Evolutionary conservation across 2,329 filamentous ascomycete genomes (phyloP).

Genomic region (Nemania serpens): DNA sequence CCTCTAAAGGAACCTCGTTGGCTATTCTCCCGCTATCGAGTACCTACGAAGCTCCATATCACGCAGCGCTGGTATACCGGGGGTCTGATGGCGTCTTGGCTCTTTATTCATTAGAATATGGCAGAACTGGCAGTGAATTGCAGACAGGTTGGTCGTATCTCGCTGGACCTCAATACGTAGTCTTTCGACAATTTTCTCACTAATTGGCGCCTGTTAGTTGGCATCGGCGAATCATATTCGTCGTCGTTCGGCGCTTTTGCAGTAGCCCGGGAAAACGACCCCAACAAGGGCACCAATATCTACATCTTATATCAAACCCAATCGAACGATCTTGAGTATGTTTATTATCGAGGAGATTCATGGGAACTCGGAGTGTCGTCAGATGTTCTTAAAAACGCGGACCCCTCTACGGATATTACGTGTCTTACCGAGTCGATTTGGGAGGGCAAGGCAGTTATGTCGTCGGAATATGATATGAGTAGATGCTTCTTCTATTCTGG

Average conservation of each 20-base stretch:
- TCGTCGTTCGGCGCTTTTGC: conserved; percentile 8
- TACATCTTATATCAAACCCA: conserved; percentile 9
- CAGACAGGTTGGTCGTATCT: neutral
- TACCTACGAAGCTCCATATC: neutral
- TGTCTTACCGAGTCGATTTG: conserved; percentile 5
- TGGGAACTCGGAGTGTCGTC: neutral
- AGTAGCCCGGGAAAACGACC: conserved; percentile 1
- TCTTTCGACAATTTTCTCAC: neutral
- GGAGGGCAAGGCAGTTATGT: neutral
- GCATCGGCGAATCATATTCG: neutral
- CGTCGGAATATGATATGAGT: conserved; percentile 5
- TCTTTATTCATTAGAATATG: conserved; percentile 1
- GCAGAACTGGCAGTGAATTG: neutral
- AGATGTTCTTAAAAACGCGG: conserved; percentile 5
- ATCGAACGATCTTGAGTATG: conserved; percentile 5
- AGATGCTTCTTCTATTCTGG: conserved; percentile 1
- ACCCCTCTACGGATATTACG: conserved; percentile 7
- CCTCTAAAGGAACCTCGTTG: neutral
- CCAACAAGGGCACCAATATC: neutral
- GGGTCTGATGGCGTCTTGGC: neutral
- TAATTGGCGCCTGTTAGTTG: neutral
- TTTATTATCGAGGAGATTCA: neutral
- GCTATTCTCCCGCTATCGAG: neutral
- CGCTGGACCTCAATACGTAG: neutral
- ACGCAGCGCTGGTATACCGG: neutral